Percentiles rank a stretch among this genome's conserved stretches.
phyloP scores from a whole-genome alignment of 306 rosid species.

The Lathyrus tuberosus region DNA sequence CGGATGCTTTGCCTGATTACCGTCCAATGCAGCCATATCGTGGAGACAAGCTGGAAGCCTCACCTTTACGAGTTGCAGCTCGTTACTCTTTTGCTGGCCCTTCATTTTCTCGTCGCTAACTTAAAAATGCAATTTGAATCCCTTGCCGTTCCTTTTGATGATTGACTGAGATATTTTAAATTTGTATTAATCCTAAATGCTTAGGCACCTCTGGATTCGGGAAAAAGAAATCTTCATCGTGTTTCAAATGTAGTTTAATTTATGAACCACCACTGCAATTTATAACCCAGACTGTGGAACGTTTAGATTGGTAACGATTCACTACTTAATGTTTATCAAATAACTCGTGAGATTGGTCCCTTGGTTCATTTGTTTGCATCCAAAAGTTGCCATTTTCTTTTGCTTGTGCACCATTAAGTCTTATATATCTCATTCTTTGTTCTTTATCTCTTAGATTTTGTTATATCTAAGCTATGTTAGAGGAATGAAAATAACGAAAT shows the following conservation, averaged over 20 bases:
- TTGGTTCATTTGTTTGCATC: not conserved
- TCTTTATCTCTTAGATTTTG: too few species aligned
- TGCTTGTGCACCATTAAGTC: too few species aligned
- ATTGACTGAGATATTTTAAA: not conserved
- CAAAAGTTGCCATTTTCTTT: not conserved
- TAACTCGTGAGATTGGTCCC: too few species aligned
- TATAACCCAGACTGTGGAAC: not conserved
- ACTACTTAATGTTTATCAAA: too few species aligned
- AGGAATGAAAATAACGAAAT: too few species aligned
- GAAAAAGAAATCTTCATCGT: not conserved
- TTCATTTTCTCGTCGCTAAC: conserved; percentile 48
- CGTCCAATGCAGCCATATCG: conserved; percentile 42
- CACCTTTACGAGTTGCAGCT: conserved; percentile 56
- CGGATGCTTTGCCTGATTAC: conserved; percentile 53
- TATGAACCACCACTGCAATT: not conserved
- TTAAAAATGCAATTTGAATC: conserved; percentile 13
- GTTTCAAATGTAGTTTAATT: not conserved
- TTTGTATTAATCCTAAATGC: not conserved
- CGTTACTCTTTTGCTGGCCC: conserved; percentile 69
- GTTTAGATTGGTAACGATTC: not conserved
- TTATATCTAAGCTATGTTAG: too few species aligned
- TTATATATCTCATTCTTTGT: too few species aligned
- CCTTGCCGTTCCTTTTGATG: not conserved
- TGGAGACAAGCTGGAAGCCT: conserved; percentile 39
- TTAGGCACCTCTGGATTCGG: conserved; percentile 10